Base-by-base conservation (phyloP, 192 early-diverging fungal genomes). In the Entomortierella beljakovae region DNA sequence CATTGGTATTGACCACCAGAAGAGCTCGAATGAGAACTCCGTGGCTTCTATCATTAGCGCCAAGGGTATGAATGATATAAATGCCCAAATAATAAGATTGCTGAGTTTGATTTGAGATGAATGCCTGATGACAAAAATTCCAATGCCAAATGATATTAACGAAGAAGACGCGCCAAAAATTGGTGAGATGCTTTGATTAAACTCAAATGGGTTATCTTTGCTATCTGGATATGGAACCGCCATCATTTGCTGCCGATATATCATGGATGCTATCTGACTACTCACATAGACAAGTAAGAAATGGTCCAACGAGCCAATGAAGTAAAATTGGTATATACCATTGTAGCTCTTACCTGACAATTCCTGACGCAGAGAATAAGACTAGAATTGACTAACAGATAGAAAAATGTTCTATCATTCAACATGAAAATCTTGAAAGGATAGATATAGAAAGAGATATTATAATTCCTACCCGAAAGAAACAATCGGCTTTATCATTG, bases 1-100 rank as follows among this genome's bases (percentile, higher is more conserved):
- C 50, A 79, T n/a, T 15, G 75, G 75, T 68, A 79, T 79, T 6
- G 68, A 79, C 75, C 75, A 79, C 75, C 75, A 79, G 29, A 79
- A 23, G 35, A 69, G n/a, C 51, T 79, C 75, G 18, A 79, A 70
- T n/a, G 75, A 70, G 31, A 68, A 65, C 18, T 69, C 67, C 10
- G 60, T 43, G 7, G 61, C n/a, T 0, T 68, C 56, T 11, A 37
- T 25, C 61, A 79, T 68, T 8, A 79, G 62, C 1, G 52, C 23
- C 22, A 79, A 28, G 15, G 75, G 75, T 0, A 49, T 34, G 23
- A 70, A 26, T 11, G 75, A 79, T 8, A 65, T 56, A 10, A 55
- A 31, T 20, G 75, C 60, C 75, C 75, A 79, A 0, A 50, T 68
- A 23, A 40, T 26, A n/a, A 79, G 18, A 6, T 20, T 68, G 8